Evolutionary conservation across 345 rosid species (phyloP).

Genomic region (Euphorbia tirucalli): DNA sequence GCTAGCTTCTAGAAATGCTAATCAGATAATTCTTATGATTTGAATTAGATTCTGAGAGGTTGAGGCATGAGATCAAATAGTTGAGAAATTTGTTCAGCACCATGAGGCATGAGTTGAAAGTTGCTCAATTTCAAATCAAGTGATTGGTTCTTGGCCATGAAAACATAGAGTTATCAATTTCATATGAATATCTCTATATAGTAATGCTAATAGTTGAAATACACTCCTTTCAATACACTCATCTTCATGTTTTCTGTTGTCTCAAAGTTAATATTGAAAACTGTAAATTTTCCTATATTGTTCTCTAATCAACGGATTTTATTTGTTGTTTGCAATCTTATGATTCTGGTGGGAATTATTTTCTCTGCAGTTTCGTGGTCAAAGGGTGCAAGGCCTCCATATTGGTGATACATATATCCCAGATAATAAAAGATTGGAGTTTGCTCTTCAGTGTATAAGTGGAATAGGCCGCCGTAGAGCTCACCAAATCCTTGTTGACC

Average conservation of each 20-base stretch:
- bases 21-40: background rate
- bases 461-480: constrained; percentile 27
- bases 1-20: background rate
- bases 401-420: constrained; percentile 29
- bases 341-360: background rate
- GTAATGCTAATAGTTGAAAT: background rate
- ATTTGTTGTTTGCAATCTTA: too few relatives aligned
- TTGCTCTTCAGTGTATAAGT: constrained; percentile 23
- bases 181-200: too few relatives aligned
- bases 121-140: background rate
- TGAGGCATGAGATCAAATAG: background rate
- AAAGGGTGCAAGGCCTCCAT: constrained; percentile 23
- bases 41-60: background rate
- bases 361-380: constrained; percentile 15
- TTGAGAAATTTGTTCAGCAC: background rate
- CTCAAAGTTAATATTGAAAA: background rate
- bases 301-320: background rate
- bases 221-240: background rate
- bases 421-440: constrained; percentile 16
- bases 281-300: background rate
- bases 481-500: constrained; percentile 24
- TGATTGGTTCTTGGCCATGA: background rate
- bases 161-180: background rate
- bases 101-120: background rate
- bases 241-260: background rate